Conservation (phyloP, 2,329 filamentous ascomycete genomes). For the Diplodia corticola region DNA sequence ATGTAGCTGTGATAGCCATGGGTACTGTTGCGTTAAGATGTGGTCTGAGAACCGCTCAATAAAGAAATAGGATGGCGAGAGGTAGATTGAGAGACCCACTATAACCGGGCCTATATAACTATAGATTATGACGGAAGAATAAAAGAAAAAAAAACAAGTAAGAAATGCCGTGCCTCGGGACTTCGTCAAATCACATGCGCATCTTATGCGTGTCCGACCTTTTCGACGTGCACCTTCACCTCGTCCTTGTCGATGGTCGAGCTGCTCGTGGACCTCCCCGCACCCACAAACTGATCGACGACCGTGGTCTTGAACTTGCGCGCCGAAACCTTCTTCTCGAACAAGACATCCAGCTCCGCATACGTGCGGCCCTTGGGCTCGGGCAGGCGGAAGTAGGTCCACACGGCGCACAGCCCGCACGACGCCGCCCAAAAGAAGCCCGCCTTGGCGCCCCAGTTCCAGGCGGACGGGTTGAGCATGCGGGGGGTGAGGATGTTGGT, state of each 20-base stretch:
- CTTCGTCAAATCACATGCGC: neutral
- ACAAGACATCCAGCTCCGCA: slow-evolving; percentile 79
- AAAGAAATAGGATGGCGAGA: neutral
- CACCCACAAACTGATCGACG: slow-evolving; percentile 11
- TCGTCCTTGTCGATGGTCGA: neutral
- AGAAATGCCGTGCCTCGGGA: neutral
- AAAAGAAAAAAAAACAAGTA: neutral
- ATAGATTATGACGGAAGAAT: neutral
- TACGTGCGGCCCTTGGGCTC: slow-evolving; percentile 78
- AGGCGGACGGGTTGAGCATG: slow-evolving; percentile 81
- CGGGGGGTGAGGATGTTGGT: slow-evolving; percentile 80
- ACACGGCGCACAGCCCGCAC: slow-evolving; percentile 75
- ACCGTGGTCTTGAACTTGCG: slow-evolving; percentile 28
- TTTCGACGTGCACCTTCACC: neutral
- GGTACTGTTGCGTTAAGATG: too few relatives aligned
- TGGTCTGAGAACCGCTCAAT: too few relatives aligned
- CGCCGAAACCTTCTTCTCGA: slow-evolving; percentile 55
- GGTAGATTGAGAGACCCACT: neutral
- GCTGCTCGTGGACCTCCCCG: neutral
- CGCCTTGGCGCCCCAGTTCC: slow-evolving; percentile 83
- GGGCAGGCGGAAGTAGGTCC: slow-evolving; percentile 76
- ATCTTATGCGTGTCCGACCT: slow-evolving; percentile 1
- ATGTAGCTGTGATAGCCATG: neutral
- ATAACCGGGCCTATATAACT: neutral
- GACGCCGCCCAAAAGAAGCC: slow-evolving; percentile 86